Evolutionary conservation across 176 grass and related monocot genomes (phyloP), one percentile per base, ranked within the genome.

Genomic region (Puccinellia tenuiflora): DNA sequence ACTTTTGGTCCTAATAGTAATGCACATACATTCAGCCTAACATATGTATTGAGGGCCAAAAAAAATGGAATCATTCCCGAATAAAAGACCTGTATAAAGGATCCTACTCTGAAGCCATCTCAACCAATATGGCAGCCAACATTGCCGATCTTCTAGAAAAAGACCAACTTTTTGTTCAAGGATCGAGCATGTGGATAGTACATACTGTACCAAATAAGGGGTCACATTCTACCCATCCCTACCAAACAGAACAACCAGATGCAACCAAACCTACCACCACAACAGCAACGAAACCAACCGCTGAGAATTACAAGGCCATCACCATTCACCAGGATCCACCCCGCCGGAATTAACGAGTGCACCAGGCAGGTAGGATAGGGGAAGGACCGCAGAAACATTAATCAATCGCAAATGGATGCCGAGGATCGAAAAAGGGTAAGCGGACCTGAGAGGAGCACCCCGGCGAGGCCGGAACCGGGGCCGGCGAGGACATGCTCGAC

Each of bases 361-460:
- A 57, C 3, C 69, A 67, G 57, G 35, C n/a, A 68, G 39, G 48
- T 68, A 0, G 40, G 12, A 26, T 2, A 6, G 82, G 50, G 1
- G 22, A 42, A 38, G 69, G 46, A 40, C 33, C 12, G 16, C 3
- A 5, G 14, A 53, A 13, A 26, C 17, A 85, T 18, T 35, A 45
- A 82, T 72, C 42, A 2, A 53, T 21, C 57, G 50, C 68, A 79
- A 24, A 57, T 56, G 47, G 59, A 29, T 20, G n/a, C 40, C 30
- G 13, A 46, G 21, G 82, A 69, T 85, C 31, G 34, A 9, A 10
- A 24, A 38, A 52, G 24, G 13, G n/a, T 31, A 34, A 34, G 29
- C 39, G 29, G 20, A 85, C 88, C 88, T 89, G 71, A n/a, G 61
- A 11, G 40, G 21, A 50, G 40, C 52, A 48, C 17, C 57, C 76